Base-by-base conservation (phyloP, 495 filamentous ascomycete genomes). In the Articulospora tetracladia region DNA sequence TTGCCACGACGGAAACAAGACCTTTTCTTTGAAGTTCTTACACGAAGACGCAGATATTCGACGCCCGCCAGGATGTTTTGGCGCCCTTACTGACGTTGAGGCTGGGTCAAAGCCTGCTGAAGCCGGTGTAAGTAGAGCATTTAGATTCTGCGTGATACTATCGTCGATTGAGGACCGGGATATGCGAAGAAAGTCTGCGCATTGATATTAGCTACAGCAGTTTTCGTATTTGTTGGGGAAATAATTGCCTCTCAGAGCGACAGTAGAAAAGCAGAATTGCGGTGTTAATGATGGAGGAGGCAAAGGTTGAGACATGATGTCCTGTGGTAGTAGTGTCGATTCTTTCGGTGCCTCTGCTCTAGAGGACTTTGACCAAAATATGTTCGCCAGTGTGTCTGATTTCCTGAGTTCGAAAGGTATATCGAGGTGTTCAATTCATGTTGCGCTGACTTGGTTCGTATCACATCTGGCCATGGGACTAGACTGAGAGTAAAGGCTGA, bases 181-280 rank as follows among this genome's bases (percentile, higher is more conserved):
- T 59, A 95, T 63, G 22, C 90, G 88, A n/a, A 98, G 83, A 73
- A 98, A 98, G 69, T 97, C 94, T 98, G 25, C 25, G 10, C 2
- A 3, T n/a, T 66, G 3, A 34, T 23, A n/a, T 55, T 12, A 36
- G 19, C 36, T 49, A 52, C 39, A 24, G 24, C 48, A 44, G 3
- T 3, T 15, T 15, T n/a, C 3, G 39, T 44, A 15, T 19, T 8
- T 17, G 10, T 11, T 44, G 23, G 41, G 20, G 25, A n/a, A n/a
- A 41, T 63, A 63, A 24, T 34, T 74, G 92, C 94, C 93, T 91
- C 86, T 81, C 30, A 98, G 78, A 13, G 90, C 81, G 26, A 84
- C 81, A 50, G 93, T 90, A 51, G 92, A 88, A 77, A 98, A 98
- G 71, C 94, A 98, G 68, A 98, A 94, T 70, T 93, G 89, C 19